Evolutionary conservation across 345 rosid species (phyloP), one percentile per base, ranked within the genome.

Genomic region (Erodium maritimum): DNA sequence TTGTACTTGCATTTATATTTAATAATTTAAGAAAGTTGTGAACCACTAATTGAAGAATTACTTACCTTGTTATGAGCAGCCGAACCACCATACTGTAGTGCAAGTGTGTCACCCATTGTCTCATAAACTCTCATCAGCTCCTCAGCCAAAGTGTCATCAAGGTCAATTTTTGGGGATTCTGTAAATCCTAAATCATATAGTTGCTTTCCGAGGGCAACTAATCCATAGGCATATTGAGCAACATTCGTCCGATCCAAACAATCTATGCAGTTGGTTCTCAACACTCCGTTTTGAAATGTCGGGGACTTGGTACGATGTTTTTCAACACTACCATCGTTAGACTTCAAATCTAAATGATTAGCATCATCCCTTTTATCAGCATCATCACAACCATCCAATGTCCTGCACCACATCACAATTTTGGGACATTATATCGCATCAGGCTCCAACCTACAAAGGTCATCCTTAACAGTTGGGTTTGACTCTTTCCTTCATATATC

Each of bases 61-160:
- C 99, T 21, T 75, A 87, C 99, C 93, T 93, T 93, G 80, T 86
- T 93, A 67, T 93, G 99, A 22, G 99, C 99, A 17, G 96, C 88
- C 18, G 99, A 93, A 48, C 99, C 99, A 59, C 99, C 99, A 75
- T 93, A 93, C 64, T 93, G 98, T 52, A 81, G 72, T 1, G 98
- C 96, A 69, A 91, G 96, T 14, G 85, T 88, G 77, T 93, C 99
- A 1, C 99, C 99, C 99, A 93, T 93, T 45, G 77, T 69, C 77
- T 93, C 96, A 65, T 93, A 93, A 55, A 78, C 62, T 69, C 69
- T 66, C 94, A 89, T 93, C 58, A 93, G 77, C 55, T 80, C 78
- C 73, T 79, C 86, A 1, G 95, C 95, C 57, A 93, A 73, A 48
- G 90, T 86, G 71, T 83, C 74, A 56, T 84, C 79, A 17, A 83